Evolutionary conservation across 306 rosid genomes (phyloP).

Genomic region (Phaseolus lunatus): DNA sequence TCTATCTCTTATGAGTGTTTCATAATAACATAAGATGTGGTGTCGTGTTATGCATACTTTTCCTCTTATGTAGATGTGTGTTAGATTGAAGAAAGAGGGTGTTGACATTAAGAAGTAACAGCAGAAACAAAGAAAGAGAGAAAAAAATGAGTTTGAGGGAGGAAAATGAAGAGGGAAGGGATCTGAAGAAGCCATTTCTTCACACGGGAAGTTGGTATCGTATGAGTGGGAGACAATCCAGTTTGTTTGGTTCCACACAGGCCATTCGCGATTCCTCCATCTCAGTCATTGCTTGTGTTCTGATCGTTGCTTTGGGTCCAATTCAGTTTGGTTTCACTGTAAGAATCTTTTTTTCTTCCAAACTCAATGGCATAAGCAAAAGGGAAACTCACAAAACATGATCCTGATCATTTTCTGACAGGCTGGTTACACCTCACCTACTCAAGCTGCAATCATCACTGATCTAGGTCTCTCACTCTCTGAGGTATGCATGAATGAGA

Average conservation of each 20-base stretch:
- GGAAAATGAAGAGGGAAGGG: slow-evolving; percentile 76
- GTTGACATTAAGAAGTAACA: neutral
- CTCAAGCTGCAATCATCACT: slow-evolving; percentile 78
- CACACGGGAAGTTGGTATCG: slow-evolving; percentile 98
- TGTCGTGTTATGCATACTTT: neutral
- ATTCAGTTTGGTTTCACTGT: slow-evolving; percentile 98
- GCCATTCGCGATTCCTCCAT: slow-evolving; percentile 77
- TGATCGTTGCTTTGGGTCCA: slow-evolving; percentile 95
- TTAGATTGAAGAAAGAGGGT: neutral
- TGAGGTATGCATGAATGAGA: slow-evolving; percentile 57
- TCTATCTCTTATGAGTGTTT: neutral
- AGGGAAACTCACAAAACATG: neutral
- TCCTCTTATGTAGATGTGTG: neutral
- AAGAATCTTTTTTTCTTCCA: slow-evolving; percentile 36
- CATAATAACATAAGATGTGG: neutral
- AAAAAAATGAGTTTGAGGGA: slow-evolving; percentile 70
- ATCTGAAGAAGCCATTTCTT: slow-evolving; percentile 86
- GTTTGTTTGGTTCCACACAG: slow-evolving; percentile 82
- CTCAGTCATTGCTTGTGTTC: slow-evolving; percentile 89
- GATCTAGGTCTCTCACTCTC: slow-evolving; percentile 89
- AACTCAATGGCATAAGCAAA: neutral
- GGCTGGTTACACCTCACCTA: slow-evolving; percentile 94
- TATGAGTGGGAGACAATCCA: slow-evolving; percentile 76
- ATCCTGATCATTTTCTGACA: slow-evolving; percentile 43
- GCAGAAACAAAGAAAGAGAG: neutral